A percentile compares a stretch with the other conserved stretches of the same genome.
These are phyloP conservation scores for Neurospora sp. DNA, from an alignment of 495 filamentous ascomycete species.

Conservation along the genomic window DNA sequence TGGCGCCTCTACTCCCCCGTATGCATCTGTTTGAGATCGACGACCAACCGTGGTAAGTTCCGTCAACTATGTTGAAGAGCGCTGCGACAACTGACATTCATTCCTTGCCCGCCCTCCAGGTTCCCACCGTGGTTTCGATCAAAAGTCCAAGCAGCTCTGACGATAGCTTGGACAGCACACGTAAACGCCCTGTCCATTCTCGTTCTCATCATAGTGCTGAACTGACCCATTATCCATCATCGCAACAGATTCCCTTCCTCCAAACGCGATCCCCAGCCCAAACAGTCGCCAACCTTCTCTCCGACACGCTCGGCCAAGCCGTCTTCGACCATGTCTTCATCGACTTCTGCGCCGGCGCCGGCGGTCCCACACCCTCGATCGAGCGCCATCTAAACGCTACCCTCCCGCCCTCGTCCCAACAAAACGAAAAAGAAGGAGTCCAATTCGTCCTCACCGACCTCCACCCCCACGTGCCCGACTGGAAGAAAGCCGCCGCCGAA, in stretches of 20 bases:
- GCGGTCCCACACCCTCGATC: conserved; percentile 56
- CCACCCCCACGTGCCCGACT: conserved; percentile 53
- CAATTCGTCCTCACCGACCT: conserved; percentile 62
- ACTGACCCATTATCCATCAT: neutral
- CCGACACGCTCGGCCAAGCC: conserved; percentile 29
- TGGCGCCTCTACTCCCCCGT: conserved; percentile 40
- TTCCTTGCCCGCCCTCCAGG: conserved; percentile 18
- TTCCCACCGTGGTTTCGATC: conserved; percentile 42
- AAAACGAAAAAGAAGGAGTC: conserved; percentile 20
- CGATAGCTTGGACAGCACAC: conserved; percentile 36
- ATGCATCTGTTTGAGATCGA: conserved; percentile 48
- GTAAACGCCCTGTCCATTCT: conserved; percentile 1
- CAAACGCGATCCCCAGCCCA: conserved; percentile 37
- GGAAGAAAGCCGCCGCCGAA: conserved; percentile 40
- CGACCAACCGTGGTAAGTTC: conserved; percentile 40
- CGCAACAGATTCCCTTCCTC: conserved; percentile 26
- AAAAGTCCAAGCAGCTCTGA: conserved; percentile 42
- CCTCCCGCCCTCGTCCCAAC: conserved; percentile 12
- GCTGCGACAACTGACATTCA: neutral
- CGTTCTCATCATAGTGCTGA: neutral
- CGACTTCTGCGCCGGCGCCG: conserved; percentile 67
- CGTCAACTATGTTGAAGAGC: neutral
- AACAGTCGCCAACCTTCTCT: conserved; percentile 38
- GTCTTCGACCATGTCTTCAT: conserved; percentile 44
- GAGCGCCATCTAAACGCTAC: conserved; percentile 45